Conservation (phyloP, 306 rosid species). For the Morella rubra region DNA sequence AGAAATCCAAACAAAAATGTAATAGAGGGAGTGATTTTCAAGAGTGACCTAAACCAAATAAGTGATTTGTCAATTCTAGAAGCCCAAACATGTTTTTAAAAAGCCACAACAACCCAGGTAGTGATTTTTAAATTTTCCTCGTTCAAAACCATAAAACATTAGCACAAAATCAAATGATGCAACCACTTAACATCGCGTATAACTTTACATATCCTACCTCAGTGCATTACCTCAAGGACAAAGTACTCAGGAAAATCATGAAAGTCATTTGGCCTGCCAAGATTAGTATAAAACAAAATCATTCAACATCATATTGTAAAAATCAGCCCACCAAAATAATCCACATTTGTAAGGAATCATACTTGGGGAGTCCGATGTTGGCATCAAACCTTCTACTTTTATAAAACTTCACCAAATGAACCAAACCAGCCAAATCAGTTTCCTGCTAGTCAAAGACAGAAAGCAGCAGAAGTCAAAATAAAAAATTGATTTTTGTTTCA, state of each 20-base stretch:
- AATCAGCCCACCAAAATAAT: conserved; percentile 20
- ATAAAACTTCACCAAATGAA: conserved; percentile 78
- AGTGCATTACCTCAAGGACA: conserved; percentile 99
- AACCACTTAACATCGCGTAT: conserved; percentile 32
- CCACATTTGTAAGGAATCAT: conserved; percentile 27
- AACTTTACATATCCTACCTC: conserved; percentile 91
- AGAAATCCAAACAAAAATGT: no score
- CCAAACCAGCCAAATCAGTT: conserved; percentile 87
- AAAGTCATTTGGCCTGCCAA: conserved; percentile 96
- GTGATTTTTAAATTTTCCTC: no score
- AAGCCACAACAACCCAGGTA: no score
- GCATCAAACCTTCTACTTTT: conserved; percentile 85
- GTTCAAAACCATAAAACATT: no score
- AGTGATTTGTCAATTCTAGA: no score
- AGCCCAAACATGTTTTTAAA: no score
- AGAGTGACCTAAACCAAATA: no score
- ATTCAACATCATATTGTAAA: conserved; percentile 19
- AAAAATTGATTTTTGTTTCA: background rate
- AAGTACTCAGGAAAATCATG: conserved; percentile 92
- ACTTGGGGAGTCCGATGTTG: conserved; percentile 97
- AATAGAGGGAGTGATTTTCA: no score
- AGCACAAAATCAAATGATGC: conserved; percentile 23
- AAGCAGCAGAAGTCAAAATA: conserved; percentile 6
- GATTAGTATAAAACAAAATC: conserved; percentile 30
- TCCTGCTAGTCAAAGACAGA: conserved; percentile 54